Conservation (phyloP, 495 filamentous ascomycete species). For the Neurospora sp. region DNA sequence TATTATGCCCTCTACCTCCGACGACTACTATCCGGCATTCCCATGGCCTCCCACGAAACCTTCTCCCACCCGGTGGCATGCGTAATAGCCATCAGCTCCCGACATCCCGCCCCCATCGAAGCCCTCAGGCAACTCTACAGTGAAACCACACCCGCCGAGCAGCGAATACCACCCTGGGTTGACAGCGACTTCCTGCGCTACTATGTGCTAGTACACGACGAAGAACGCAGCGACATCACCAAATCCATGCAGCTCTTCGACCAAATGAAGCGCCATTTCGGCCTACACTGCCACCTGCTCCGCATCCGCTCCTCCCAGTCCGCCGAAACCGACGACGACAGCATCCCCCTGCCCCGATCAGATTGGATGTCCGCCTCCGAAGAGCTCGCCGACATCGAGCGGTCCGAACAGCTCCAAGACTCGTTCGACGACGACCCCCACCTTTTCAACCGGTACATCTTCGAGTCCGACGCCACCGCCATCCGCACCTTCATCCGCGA, state of each 20-base stretch:
- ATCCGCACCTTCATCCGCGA: slow-evolving; percentile 83
- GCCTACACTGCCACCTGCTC: slow-evolving; percentile 87
- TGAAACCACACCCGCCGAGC: slow-evolving; percentile 59
- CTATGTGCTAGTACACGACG: slow-evolving; percentile 95
- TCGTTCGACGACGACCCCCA: slow-evolving; percentile 52
- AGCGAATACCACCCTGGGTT: slow-evolving; percentile 67
- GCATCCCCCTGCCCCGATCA: slow-evolving; percentile 62
- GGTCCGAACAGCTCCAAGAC: slow-evolving; percentile 43
- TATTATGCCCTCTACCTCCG: slow-evolving; percentile 76
- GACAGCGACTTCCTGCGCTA: slow-evolving; percentile 85
- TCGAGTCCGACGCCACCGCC: slow-evolving; percentile 82
- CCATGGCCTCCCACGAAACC: slow-evolving; percentile 75
- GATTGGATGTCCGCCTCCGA: slow-evolving; percentile 88
- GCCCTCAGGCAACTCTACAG: slow-evolving; percentile 71
- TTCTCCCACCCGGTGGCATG: slow-evolving; percentile 94
- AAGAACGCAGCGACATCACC: slow-evolving; percentile 83
- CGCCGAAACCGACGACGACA: slow-evolving; percentile 87
- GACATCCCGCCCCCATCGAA: slow-evolving; percentile 71
- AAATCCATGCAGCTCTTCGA: slow-evolving; percentile 85
- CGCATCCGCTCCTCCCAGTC: slow-evolving; percentile 75
- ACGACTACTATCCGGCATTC: slow-evolving; percentile 67
- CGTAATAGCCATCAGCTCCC: slow-evolving; percentile 87
- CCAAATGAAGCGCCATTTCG: slow-evolving; percentile 96
- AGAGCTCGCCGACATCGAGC: slow-evolving; percentile 62
- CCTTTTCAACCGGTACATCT: slow-evolving; percentile 55